Base-by-base conservation (phyloP, 2,329 filamentous ascomycete genomes). In the Zasmidium cellare region DNA sequence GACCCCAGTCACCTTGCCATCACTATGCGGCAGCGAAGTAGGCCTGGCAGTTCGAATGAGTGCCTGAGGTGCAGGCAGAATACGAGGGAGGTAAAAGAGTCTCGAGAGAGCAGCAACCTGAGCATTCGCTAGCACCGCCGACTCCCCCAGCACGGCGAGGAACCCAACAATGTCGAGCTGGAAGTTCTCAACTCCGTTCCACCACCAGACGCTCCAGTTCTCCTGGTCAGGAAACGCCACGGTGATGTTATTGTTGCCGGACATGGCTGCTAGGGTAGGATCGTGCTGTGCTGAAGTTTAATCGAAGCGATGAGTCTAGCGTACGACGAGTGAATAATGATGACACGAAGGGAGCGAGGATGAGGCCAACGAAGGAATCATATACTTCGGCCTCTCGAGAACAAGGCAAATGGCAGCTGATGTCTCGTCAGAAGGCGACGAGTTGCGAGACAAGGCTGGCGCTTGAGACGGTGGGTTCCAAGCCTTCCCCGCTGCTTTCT, bases 151-250 rank as follows among this genome's bases (percentile, higher is more conserved):
- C 60, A 82, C 79, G 57, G 80, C 80, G n/a, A 82, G 77, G 66
- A 82, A 82, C 67, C 80, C 80, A 58, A 83, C 80, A 49, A 83
- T 82, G 64, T 83, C 80, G 49, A 83, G 76, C 63, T 82, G 79
- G 51, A 82, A 74, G 51, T 75, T 67, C 11, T 71, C 60, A 22
- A 76, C 65, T 11, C 62, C 59, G 35, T 67, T 60, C 57, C 70
- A 65, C 75, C 75, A 77, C 60, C 73, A 72, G 70, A 69, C 60
- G 2, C 50, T 49, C 68, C 68, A 69, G 41, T 63, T 60, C 2
- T 51, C 45, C 14, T 61, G 20, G 18, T 67, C 66, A 9, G 67
- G 68, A 11, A 59, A 51, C 19, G 67, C 58, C 38, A 70, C 64
- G 1, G 67, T 69, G 31, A 62, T 56, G 53, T 70, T 70, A 54